Conservation (phyloP, 305 asterid species). For the Andrographis paniculata region DNA sequence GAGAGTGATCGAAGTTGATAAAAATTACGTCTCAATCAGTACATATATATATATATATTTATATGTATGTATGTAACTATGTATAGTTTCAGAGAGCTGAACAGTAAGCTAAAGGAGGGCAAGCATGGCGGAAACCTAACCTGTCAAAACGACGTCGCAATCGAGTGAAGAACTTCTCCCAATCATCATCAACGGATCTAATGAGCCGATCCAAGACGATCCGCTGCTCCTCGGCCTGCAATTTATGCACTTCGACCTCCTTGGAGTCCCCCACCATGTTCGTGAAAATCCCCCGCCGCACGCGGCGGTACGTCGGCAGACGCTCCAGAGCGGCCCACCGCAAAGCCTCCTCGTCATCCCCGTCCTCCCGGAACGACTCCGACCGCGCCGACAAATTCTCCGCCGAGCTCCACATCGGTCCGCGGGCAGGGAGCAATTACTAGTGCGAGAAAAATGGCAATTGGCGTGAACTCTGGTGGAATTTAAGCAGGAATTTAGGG, state of each 20-base stretch:
- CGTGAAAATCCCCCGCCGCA: conserved; percentile 68
- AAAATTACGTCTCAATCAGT: no score
- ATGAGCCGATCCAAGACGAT: conserved; percentile 68
- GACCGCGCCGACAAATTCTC: conserved; percentile 80
- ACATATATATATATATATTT: no score
- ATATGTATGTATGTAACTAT: no score
- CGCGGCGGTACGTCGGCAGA: conserved; percentile 83
- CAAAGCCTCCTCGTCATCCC: conserved; percentile 90
- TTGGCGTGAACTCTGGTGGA: background rate
- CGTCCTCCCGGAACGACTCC: conserved; percentile 80
- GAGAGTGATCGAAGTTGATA: no score
- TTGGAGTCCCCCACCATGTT: conserved; percentile 63
- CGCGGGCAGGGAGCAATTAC: background rate
- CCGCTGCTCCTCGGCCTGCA: conserved; percentile 48
- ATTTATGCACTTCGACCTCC: conserved; percentile 63
- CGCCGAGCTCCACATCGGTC: conserved; percentile 74
- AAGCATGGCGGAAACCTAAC: conserved; percentile 18
- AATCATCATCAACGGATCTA: conserved; percentile 61
- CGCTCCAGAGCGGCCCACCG: conserved; percentile 98
- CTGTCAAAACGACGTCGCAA: conserved; percentile 79
- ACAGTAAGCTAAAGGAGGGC: background rate
- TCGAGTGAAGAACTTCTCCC: conserved; percentile 76
- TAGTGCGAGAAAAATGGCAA: background rate
- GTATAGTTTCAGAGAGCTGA: no score
- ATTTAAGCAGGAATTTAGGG: conserved; percentile 22